phyloP scores from a whole-genome alignment of 176 grass and related monocot species.

The Alopecurus myosuroides region DNA sequence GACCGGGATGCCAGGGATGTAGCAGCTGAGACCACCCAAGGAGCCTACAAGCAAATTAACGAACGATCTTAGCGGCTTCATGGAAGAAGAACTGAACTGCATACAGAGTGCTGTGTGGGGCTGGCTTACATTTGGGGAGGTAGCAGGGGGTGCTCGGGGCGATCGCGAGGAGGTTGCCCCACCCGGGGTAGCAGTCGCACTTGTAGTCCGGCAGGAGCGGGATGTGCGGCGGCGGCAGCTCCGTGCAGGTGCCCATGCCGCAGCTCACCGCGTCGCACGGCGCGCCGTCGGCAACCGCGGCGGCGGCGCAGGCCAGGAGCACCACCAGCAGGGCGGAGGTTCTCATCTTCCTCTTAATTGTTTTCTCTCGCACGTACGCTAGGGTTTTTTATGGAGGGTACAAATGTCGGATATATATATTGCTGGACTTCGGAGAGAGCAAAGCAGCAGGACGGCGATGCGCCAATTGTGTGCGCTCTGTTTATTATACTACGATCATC shows the following conservation, averaged over 20 bases:
- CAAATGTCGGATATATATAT: background rate
- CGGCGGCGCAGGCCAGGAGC: no score
- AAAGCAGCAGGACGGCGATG: background rate
- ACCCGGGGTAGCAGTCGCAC: conserved; percentile 29
- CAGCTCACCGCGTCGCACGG: conserved; percentile 16
- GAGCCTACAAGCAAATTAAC: background rate
- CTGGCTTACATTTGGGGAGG: conserved; percentile 13
- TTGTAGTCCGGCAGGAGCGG: background rate
- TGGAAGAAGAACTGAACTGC: background rate
- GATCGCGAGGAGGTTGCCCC: background rate
- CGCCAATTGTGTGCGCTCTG: background rate
- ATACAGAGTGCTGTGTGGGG: background rate
- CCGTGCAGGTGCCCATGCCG: conserved; percentile 19
- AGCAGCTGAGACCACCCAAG: background rate
- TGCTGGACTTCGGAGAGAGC: background rate
- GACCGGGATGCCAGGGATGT: background rate
- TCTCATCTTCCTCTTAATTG: background rate
- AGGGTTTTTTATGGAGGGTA: background rate
- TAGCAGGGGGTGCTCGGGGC: background rate
- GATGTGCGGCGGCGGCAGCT: background rate
- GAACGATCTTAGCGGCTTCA: background rate
- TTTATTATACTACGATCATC: background rate
- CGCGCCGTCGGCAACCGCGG: no score
- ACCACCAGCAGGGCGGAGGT: background rate
- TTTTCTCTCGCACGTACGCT: background rate